Percentiles rank a stretch among this genome's conserved stretches.
Conservation (phyloP, 2,329 filamentous ascomycete species). For the Ampelomyces quisqualis region DNA sequence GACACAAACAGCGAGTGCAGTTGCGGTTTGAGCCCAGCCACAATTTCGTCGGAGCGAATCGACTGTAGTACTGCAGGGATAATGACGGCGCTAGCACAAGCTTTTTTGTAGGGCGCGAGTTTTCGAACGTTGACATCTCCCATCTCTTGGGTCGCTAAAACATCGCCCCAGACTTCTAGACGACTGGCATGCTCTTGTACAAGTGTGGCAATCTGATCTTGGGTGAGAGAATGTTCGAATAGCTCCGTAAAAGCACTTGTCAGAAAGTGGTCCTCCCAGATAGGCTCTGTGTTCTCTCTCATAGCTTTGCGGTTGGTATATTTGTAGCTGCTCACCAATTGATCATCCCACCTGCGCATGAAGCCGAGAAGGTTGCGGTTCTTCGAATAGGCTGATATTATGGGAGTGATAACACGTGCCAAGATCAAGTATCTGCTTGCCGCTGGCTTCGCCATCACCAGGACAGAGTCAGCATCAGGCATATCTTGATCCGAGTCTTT, state of each 20-base stretch:
- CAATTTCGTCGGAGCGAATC: constrained; percentile 26
- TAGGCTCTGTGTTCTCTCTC: constrained; percentile 16
- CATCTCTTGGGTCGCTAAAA: constrained; percentile 10
- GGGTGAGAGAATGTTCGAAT: constrained; percentile 38
- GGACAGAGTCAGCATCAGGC: neutral
- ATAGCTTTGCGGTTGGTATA: constrained; percentile 20
- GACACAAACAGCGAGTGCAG: constrained; percentile 26
- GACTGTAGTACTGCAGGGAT: constrained; percentile 31
- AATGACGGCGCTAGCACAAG: constrained; percentile 32
- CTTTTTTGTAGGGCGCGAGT: constrained; percentile 22
- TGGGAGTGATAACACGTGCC: constrained; percentile 29
- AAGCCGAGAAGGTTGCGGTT: constrained; percentile 41
- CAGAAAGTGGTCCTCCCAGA: constrained; percentile 37
- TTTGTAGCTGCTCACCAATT: constrained; percentile 26
- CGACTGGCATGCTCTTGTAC: constrained; percentile 32
- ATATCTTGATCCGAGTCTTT: neutral
- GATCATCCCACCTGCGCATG: constrained; percentile 37
- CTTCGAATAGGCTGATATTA: constrained; percentile 38
- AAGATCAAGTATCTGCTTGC: constrained; percentile 6
- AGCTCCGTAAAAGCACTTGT: constrained; percentile 21
- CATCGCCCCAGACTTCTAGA: constrained; percentile 17
- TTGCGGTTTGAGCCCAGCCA: constrained; percentile 22
- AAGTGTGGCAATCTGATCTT: constrained; percentile 33
- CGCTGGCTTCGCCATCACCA: neutral
- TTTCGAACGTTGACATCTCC: constrained; percentile 22